Percentiles rank a stretch among this genome's conserved stretches.
Evolutionary conservation across 805 yeast genomes (phyloP).

Genomic region (Sugiyamaella mastotermitis): DNA sequence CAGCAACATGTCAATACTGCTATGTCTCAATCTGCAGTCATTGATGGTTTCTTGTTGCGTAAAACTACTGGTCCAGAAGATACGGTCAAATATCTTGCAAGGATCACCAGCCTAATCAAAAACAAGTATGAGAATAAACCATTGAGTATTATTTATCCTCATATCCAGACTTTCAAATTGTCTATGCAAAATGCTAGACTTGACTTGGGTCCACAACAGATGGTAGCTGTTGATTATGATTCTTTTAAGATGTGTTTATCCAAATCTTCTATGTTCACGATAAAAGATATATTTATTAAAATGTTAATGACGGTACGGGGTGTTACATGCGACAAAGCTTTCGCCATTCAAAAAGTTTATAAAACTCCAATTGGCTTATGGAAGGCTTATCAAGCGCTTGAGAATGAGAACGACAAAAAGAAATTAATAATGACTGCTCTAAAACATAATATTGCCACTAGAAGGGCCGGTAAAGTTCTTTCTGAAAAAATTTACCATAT

Average conservation of each 20-base stretch:
- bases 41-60: conserved; percentile 59
- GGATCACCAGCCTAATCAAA: conserved; percentile 41
- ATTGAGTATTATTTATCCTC: conserved; percentile 39
- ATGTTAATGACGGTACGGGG: conserved; percentile 81
- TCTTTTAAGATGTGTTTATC: conserved; percentile 63
- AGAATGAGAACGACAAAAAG: conserved; percentile 30
- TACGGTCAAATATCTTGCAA: conserved; percentile 55
- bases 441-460: conserved; percentile 42
- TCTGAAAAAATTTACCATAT: conserved; percentile 48
- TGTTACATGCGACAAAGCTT: conserved; percentile 78
- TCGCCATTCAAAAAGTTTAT: conserved; percentile 61
- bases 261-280: conserved; percentile 63
- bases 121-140: conserved; percentile 33
- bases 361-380: conserved; percentile 65
- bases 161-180: conserved; percentile 44
- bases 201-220: conserved; percentile 1
- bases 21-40: conserved; percentile 60
- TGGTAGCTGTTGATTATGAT: conserved; percentile 39
- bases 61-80: conserved; percentile 68
- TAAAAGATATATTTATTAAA: conserved; percentile 66
- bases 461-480: conserved; percentile 45
- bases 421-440: conserved; percentile 31
- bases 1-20: conserved; percentile 69
- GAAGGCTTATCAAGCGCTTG: conserved; percentile 35
- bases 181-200: conserved; percentile 32